These are phyloP conservation scores for Paecilomyces sp. DNA, from an alignment of 2,329 filamentous ascomycete genomes.

Conservation along the genomic window DNA sequence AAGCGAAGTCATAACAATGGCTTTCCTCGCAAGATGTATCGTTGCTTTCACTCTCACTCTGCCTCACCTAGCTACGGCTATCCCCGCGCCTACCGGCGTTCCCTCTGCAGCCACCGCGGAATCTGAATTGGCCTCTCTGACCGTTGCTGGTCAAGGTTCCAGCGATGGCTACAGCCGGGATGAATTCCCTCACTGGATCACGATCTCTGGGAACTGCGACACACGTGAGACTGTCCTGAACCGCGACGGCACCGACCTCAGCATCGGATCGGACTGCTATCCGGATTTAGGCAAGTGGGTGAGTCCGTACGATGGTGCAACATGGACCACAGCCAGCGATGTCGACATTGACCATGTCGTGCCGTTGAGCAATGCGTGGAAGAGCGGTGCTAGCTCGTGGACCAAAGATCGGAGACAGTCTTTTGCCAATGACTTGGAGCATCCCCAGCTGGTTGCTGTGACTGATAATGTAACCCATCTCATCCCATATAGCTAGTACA, in stretches of 20 bases:
- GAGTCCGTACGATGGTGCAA: constrained; percentile 66
- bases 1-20: neutral
- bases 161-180: constrained; percentile 56
- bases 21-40: neutral
- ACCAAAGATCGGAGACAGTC: constrained; percentile 57
- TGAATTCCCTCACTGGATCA: constrained; percentile 66
- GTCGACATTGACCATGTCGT: constrained; percentile 82
- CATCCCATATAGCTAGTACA: neutral
- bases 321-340: constrained; percentile 61
- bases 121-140: constrained; percentile 51
- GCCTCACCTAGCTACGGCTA: neutral
- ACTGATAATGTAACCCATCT: constrained; percentile 51
- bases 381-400: constrained; percentile 68
- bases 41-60: constrained; percentile 12
- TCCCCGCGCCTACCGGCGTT: constrained; percentile 51
- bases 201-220: constrained; percentile 60
- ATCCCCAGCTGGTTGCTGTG: constrained; percentile 72
- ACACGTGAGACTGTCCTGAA: constrained; percentile 65
- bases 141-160: constrained; percentile 49
- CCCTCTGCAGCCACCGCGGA: constrained; percentile 53
- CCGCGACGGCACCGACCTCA: constrained; percentile 63
- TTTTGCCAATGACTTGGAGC: constrained; percentile 70
- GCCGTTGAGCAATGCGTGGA: constrained; percentile 73
- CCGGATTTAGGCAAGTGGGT: constrained; percentile 62
- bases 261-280: constrained; percentile 52